Evolutionary conservation across 2,329 filamentous ascomycete genomes (phyloP).

Genomic region (Diaporthe caulivora): DNA sequence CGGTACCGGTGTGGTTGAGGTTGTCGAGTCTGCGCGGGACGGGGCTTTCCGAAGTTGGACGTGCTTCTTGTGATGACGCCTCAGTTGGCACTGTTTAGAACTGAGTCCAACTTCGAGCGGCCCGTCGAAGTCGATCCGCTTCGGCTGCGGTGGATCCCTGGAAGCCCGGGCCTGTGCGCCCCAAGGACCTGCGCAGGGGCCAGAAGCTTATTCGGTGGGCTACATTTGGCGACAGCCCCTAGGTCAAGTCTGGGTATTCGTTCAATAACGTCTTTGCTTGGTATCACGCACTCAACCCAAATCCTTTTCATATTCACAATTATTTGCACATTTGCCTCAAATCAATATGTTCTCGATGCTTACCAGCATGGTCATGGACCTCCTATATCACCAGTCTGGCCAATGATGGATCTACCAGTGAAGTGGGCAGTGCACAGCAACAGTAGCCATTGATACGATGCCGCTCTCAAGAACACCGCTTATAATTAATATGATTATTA

Average conservation of each 20-base stretch:
- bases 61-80: not conserved
- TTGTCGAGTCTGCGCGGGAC: not conserved
- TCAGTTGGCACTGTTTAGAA: not conserved
- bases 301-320: not conserved
- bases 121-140: not conserved
- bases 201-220: constrained; percentile 37
- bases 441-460: not conserved
- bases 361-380: not conserved
- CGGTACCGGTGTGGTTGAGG: not conserved
- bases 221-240: not conserved
- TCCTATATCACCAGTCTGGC: not conserved
- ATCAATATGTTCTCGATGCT: not conserved
- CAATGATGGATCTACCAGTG: too few species aligned
- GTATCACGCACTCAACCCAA: not conserved
- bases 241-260: not conserved
- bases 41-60: not conserved
- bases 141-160: not conserved
- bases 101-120: not conserved
- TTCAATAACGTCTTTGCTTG: not conserved
- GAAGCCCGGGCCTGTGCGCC: constrained; percentile 8
- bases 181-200: not conserved
- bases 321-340: too few species aligned
- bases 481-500: too few species aligned
- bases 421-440: not conserved
- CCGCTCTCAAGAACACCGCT: not conserved